Conservation (phyloP, 495 filamentous ascomycete species). For the Trichoderma parareesei region DNA sequence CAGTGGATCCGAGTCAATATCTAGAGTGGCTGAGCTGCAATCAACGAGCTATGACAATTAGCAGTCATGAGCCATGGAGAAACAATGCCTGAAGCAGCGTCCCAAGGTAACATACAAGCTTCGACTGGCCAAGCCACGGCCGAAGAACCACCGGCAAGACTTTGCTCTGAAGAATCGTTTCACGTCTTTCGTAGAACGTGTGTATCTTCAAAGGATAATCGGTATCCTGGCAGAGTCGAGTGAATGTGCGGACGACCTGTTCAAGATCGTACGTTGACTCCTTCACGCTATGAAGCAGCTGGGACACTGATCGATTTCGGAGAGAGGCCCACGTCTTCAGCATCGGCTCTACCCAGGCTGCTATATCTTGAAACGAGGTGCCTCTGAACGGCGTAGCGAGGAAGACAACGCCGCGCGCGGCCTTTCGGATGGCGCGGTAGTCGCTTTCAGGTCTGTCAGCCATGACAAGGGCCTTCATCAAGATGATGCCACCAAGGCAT, state of each 20-base stretch:
- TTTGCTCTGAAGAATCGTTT: constrained; percentile 16
- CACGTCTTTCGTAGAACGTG: constrained; percentile 15
- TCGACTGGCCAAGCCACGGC: constrained; percentile 12
- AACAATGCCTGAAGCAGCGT: no score
- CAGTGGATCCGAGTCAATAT: constrained; percentile 17
- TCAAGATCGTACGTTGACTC: constrained; percentile 16
- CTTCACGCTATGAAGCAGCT: constrained; percentile 15
- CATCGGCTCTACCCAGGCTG: constrained; percentile 15
- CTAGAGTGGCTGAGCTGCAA: constrained; percentile 13
- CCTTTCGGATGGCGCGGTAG: constrained; percentile 15
- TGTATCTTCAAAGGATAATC: not conserved
- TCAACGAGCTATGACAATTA: constrained; percentile 21
- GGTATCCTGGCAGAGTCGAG: constrained; percentile 13
- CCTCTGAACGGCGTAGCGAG: constrained; percentile 28
- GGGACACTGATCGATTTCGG: constrained; percentile 13
- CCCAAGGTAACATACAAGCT: constrained; percentile 19
- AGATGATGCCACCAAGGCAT: constrained; percentile 28
- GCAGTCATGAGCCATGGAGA: no score
- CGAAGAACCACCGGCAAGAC: constrained; percentile 15
- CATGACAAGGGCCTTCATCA: constrained; percentile 22
- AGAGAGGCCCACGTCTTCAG: no score
- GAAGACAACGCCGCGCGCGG: constrained; percentile 24
- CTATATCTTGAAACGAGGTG: constrained; percentile 22
- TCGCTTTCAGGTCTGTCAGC: constrained; percentile 11
- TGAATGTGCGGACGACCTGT: constrained; percentile 16